Evolutionary conservation across 768 basidiomycete species (phyloP).

Genomic region (Leccinellum rugosiceps): DNA sequence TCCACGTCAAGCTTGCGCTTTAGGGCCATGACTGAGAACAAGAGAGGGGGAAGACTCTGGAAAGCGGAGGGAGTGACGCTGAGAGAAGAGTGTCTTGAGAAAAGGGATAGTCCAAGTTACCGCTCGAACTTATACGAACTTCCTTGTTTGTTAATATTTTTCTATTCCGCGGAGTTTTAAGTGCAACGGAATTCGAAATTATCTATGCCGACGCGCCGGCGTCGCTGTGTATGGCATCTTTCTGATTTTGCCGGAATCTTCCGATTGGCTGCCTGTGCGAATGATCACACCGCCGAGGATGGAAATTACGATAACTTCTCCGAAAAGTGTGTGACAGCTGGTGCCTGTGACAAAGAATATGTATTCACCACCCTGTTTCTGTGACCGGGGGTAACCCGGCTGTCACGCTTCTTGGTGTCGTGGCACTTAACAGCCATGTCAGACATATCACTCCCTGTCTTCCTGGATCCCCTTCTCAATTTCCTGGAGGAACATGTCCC

Average conservation of each 20-base stretch:
- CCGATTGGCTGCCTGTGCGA: slow-evolving; percentile 27
- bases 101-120: slow-evolving; percentile 17
- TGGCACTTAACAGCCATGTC: slow-evolving; percentile 23
- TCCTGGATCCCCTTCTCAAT: slow-evolving; percentile 52
- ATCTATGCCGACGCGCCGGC: slow-evolving; percentile 16
- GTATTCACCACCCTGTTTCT: background rate
- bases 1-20: slow-evolving; percentile 75
- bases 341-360: slow-evolving; percentile 15
- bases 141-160: slow-evolving; percentile 27
- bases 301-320: slow-evolving; percentile 7
- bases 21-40: slow-evolving; percentile 49
- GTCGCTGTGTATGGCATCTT: background rate
- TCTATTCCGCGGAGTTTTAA: slow-evolving; percentile 21
- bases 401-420: slow-evolving; percentile 21
- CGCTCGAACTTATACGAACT: slow-evolving; percentile 32
- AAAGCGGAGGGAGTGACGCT: slow-evolving; percentile 1
- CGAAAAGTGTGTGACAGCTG: slow-evolving; percentile 8
- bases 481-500: slow-evolving; percentile 57
- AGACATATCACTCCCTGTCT: slow-evolving; percentile 40
- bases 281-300: slow-evolving; percentile 1
- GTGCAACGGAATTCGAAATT: slow-evolving; percentile 15
- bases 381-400: slow-evolving; percentile 14
- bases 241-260: slow-evolving; percentile 14
- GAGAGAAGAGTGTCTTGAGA: slow-evolving; percentile 23
- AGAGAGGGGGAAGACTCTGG: slow-evolving; percentile 7